These are phyloP conservation scores for Lathyrus aphaca DNA, from an alignment of 306 rosid species.

Conservation along the genomic window DNA sequence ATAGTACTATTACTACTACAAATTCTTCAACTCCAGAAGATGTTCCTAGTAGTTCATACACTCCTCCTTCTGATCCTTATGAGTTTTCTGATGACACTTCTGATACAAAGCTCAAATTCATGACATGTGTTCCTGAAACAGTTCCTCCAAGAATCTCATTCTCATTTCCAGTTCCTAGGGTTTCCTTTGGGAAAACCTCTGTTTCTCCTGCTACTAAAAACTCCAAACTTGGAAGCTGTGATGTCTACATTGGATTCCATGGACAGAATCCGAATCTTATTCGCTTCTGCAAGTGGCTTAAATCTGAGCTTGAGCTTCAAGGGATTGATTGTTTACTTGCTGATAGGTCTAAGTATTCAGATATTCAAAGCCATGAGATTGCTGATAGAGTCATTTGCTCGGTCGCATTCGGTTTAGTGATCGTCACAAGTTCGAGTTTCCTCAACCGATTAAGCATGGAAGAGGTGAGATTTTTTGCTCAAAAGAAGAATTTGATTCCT, in stretches of 20 bases:
- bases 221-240: conserved; percentile 72
- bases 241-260: conserved; percentile 82
- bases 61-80: conserved; percentile 86
- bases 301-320: conserved; percentile 86
- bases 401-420: conserved; percentile 72
- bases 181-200: conserved; percentile 70
- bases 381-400: conserved; percentile 82
- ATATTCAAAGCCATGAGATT: conserved; percentile 78
- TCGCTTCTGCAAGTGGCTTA: conserved; percentile 85
- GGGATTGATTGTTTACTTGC: conserved; percentile 89
- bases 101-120: conserved; percentile 56
- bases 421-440: conserved; percentile 65
- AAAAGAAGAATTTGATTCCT: conserved; percentile 85
- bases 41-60: conserved; percentile 84
- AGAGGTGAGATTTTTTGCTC: conserved; percentile 82
- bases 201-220: conserved; percentile 65
- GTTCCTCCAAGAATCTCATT: conserved; percentile 75
- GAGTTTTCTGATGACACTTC: conserved; percentile 67
- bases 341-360: conserved; percentile 76
- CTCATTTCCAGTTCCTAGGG: conserved; percentile 79
- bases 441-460: conserved; percentile 66
- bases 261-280: conserved; percentile 66
- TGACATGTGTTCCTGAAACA: conserved; percentile 54
- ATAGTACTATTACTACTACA: conserved; percentile 21
- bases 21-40: conserved; percentile 60